These are phyloP conservation scores for Cyberlindnera japonica DNA, from an alignment of 805 yeast species.

Conservation along the genomic window DNA sequence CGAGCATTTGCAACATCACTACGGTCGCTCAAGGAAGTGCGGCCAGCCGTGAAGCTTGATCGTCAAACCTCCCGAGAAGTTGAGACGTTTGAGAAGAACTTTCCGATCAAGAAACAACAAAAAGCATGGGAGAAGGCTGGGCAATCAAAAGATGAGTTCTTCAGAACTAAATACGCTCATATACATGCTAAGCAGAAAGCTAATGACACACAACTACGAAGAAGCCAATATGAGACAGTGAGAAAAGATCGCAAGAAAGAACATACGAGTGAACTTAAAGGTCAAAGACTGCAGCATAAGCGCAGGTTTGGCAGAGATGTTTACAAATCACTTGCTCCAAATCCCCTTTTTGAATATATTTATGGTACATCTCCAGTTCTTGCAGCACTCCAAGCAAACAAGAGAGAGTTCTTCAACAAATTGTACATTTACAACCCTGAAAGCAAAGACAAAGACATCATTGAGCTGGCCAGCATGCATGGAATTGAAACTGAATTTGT, in stretches of 20 bases:
- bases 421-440: constrained; percentile 44
- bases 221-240: constrained; percentile 19
- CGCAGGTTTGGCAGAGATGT: constrained; percentile 20
- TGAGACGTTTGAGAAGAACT: constrained; percentile 38
- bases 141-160: constrained; percentile 58
- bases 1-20: constrained; percentile 5
- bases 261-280: constrained; percentile 4
- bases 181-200: constrained; percentile 47
- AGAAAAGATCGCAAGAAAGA: constrained; percentile 16
- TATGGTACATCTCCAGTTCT: constrained; percentile 74
- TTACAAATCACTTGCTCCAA: constrained; percentile 27
- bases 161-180: constrained; percentile 60
- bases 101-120: constrained; percentile 34
- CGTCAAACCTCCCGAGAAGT: constrained; percentile 3
- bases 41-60: constrained; percentile 17
- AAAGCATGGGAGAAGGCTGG: constrained; percentile 71
- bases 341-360: constrained; percentile 61
- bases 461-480: constrained; percentile 41
- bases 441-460: constrained; percentile 37
- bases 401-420: constrained; percentile 49
- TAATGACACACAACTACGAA: constrained; percentile 18
- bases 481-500: constrained; percentile 17
- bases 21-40: constrained; percentile 4
- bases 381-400: constrained; percentile 59
- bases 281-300: constrained; percentile 17